Evolutionary conservation across 2,329 filamentous ascomycete species (phyloP), one percentile per base, ranked within the genome.

Genomic region (Aspergillus intermedius): DNA sequence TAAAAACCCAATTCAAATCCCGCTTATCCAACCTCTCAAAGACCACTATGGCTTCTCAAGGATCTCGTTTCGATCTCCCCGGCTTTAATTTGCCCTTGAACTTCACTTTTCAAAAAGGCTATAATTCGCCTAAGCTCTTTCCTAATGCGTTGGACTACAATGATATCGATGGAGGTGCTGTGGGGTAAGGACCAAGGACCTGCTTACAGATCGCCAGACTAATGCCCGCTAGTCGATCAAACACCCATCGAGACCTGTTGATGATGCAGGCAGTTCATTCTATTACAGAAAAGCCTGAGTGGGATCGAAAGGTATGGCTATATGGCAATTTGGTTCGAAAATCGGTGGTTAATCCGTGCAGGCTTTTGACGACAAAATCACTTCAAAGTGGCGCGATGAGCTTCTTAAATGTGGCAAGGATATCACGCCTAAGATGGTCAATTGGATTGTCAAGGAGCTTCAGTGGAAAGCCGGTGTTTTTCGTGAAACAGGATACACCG

Each of bases 401-500:
- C 54, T 57, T 8, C 30, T 51, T 1, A 23, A 48, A 28, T 49
- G 54, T 25, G 51, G 47, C 21, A 42, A 50, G 21, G 54, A 60
- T 30, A 54, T 71, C 4, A 60, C 67, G 0, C 47, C 62, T 3
- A 58, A 56, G 15, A 66, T 72, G 66, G 55, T 65, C 34, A 59
- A 69, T 23, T 67, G 62, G 54, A 61, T 69, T 51, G 64, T 79
- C 23, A 50, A 65, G 28, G 77, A 80, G 51, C 67, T 81, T 0
- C 69, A 67, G 5, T 69, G 70, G 55, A 80, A 81, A 54, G 74
- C 76, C 1, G 57, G 51, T 5, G 53, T 67, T 6, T 71, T 71
- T 47, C 56, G 70, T 41, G 51, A 67, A 5, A 65, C 64, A 4
- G 68, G 69, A 1, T 60, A 76, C 5, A 54, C 77, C 6, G 63